Conservation (phyloP, 257 asterid genomes). For the Capsicum pubescens region DNA sequence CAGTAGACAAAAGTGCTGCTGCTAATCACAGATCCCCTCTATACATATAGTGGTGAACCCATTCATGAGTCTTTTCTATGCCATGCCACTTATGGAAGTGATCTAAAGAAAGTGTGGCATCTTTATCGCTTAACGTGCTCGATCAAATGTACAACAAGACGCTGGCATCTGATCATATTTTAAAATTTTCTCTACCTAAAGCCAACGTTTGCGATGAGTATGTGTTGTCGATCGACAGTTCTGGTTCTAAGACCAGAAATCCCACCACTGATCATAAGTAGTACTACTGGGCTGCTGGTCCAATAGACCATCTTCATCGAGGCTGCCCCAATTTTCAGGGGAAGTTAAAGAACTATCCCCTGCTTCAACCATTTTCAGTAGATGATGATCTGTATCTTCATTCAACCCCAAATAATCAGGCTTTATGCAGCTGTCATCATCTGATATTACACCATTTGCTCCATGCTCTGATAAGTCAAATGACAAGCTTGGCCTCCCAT, state of each 20-base stretch:
- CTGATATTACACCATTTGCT: slow-evolving; percentile 34
- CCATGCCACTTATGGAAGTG: slow-evolving; percentile 11
- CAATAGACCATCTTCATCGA: slow-evolving; percentile 46
- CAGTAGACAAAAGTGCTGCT: background rate
- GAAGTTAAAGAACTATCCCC: slow-evolving; percentile 42
- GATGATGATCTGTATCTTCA: slow-evolving; percentile 38
- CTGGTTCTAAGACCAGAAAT: slow-evolving; percentile 45
- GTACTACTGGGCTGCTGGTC: slow-evolving; percentile 31
- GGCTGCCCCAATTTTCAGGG: slow-evolving; percentile 50
- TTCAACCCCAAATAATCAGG: slow-evolving; percentile 35
- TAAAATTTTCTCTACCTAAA: background rate
- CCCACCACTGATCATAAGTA: slow-evolving; percentile 56
- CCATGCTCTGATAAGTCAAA: slow-evolving; percentile 27
- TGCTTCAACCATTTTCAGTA: slow-evolving; percentile 36
- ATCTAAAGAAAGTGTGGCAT: background rate
- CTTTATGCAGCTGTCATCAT: slow-evolving; percentile 38
- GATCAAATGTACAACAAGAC: background rate
- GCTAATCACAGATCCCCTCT: background rate
- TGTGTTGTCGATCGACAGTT: background rate
- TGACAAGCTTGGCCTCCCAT: slow-evolving; percentile 28
- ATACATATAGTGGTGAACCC: background rate
- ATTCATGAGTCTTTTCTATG: background rate
- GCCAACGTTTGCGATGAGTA: background rate
- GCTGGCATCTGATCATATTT: background rate
- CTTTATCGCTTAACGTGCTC: background rate